Evolutionary conservation across 2,329 filamentous ascomycete genomes (phyloP).

Genomic region (Dissoconium aciculare): DNA sequence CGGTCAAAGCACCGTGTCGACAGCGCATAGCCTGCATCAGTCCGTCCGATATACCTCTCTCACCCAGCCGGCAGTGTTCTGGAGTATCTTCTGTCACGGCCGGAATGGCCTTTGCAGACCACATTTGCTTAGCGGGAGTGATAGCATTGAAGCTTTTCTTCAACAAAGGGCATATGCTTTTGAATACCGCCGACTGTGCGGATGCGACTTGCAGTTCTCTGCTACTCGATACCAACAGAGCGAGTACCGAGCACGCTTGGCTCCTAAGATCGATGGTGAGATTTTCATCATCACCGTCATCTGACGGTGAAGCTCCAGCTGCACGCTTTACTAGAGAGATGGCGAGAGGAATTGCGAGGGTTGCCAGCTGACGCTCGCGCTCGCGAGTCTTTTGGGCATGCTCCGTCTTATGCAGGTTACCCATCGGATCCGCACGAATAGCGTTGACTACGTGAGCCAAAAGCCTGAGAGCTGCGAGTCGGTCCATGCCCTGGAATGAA

Average conservation of each 20-base stretch:
- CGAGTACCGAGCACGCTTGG: constrained; percentile 59
- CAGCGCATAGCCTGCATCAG: constrained; percentile 66
- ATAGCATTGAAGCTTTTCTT: constrained; percentile 52
- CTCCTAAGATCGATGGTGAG: constrained; percentile 44
- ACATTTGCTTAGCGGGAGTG: constrained; percentile 36
- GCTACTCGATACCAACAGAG: constrained; percentile 64
- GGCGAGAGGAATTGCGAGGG: constrained; percentile 34
- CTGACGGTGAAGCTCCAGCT: constrained; percentile 9
- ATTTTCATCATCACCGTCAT: constrained; percentile 16
- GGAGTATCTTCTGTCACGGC: constrained; percentile 9
- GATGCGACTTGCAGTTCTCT: constrained; percentile 68
- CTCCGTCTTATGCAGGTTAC: constrained; percentile 21
- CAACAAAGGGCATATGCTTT: constrained; percentile 46
- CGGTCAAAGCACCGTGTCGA: constrained; percentile 61
- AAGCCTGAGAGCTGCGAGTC: constrained; percentile 30
- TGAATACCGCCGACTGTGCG: constrained; percentile 52
- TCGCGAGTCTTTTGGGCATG: constrained; percentile 22
- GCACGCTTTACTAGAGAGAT: constrained; percentile 33
- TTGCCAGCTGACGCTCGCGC: constrained; percentile 29
- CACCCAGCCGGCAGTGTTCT: constrained; percentile 37
- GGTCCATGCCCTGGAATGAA: constrained; percentile 26
- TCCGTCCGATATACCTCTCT: too few species aligned
- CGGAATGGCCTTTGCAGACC: constrained; percentile 33
- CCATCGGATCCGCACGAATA: constrained; percentile 22
- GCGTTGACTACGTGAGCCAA: constrained; percentile 24